These are phyloP conservation scores for Leptodontidium sp. DNA, from an alignment of 2,329 filamentous ascomycete species.

Conservation along the genomic window DNA sequence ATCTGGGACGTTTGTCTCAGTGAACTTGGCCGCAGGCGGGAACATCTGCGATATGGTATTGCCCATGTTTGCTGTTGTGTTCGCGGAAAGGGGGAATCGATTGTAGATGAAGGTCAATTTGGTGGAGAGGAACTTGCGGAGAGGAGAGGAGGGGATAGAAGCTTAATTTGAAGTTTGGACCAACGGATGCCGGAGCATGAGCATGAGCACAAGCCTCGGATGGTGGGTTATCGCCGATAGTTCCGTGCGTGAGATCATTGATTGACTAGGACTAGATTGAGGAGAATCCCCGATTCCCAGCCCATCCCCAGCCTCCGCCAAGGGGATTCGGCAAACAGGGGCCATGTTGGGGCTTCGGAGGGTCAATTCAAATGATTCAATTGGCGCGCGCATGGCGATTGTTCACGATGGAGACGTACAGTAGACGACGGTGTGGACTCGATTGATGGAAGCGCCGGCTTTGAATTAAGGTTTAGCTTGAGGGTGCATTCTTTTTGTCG, in stretches of 20 bases:
- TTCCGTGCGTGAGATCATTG: background rate
- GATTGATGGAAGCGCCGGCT: too few relatives aligned
- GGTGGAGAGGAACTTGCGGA: background rate
- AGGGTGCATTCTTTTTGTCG: background rate
- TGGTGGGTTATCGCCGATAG: background rate
- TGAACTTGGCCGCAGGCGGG: constrained; percentile 44
- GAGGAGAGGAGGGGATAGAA: background rate
- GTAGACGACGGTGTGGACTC: too few relatives aligned
- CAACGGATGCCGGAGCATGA: background rate
- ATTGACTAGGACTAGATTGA: background rate
- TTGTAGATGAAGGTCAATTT: background rate
- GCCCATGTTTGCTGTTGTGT: constrained; percentile 42
- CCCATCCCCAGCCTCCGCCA: background rate
- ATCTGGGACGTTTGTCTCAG: constrained; percentile 45
- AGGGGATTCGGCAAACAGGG: background rate
- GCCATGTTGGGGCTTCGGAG: background rate
- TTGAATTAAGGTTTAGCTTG: constrained; percentile 6
- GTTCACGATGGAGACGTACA: too few relatives aligned
- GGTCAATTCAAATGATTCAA: background rate
- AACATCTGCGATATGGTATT: constrained; percentile 31
- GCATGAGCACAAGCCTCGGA: background rate
- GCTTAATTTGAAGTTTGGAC: background rate
- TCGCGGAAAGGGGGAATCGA: background rate
- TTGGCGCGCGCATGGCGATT: background rate
- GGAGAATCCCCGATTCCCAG: too few relatives aligned